Evolutionary conservation across 441 rosid species (phyloP).

Genomic region (Jatropha multifida): DNA sequence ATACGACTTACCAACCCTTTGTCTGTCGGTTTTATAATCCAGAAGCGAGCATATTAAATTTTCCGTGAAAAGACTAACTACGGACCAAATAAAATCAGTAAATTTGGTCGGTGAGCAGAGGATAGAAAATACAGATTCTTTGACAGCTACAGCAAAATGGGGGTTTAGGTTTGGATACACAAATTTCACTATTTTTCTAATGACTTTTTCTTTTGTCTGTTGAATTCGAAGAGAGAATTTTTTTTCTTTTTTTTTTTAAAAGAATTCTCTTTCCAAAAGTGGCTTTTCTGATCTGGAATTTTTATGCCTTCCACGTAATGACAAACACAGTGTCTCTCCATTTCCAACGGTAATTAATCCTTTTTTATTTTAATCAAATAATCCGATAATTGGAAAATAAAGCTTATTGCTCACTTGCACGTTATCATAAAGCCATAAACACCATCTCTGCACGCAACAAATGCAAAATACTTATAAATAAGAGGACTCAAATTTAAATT

Average conservation of each 20-base stretch:
- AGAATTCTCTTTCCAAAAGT: constrained; percentile 25
- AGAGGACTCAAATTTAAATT: too few species aligned
- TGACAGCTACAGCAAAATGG: too few species aligned
- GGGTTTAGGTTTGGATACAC: background rate
- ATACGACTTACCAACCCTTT: background rate
- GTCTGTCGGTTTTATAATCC: too few species aligned
- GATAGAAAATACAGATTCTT: too few species aligned
- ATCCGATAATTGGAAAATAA: background rate
- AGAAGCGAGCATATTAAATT: too few species aligned
- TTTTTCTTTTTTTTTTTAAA: too few species aligned
- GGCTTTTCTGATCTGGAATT: constrained; percentile 10
- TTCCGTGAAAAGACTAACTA: too few species aligned
- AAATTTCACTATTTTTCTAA: background rate
- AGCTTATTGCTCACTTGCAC: background rate
- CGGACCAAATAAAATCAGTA: too few species aligned
- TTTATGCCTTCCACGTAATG: background rate
- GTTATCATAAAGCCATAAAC: background rate
- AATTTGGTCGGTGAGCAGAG: too few species aligned
- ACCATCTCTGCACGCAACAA: background rate
- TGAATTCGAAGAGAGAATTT: background rate
- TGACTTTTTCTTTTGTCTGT: constrained; percentile 3
- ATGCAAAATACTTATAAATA: too few species aligned
- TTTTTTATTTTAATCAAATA: background rate
- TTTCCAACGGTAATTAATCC: constrained; percentile 1
- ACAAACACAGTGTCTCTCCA: background rate